phyloP scores from a whole-genome alignment of 148 eudicot species.

The Spergularia bocconei region DNA sequence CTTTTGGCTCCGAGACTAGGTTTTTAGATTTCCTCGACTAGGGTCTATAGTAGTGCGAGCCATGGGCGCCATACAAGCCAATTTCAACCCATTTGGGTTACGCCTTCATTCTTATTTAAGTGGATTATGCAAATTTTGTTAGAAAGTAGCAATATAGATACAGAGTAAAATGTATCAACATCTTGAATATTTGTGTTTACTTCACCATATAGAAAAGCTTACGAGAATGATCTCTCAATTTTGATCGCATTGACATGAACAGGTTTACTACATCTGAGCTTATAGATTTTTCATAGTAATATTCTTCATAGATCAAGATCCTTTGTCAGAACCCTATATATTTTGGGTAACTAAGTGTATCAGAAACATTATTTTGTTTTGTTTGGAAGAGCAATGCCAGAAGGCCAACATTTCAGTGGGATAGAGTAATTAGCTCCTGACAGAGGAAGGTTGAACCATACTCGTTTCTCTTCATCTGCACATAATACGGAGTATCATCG shows the following conservation, averaged over 20 bases:
- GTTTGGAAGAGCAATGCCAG: not conserved
- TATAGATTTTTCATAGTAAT: too few relatives aligned
- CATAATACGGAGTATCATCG: slow-evolving; percentile 16
- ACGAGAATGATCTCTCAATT: not conserved
- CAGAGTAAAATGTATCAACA: slow-evolving; percentile 18
- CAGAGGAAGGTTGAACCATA: slow-evolving; percentile 16
- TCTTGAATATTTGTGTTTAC: slow-evolving; percentile 8
- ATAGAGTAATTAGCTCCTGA: slow-evolving; percentile 18
- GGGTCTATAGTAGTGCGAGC: slow-evolving; percentile 14
- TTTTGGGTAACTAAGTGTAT: not conserved
- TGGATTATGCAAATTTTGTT: slow-evolving; percentile 24
- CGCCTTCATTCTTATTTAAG: not conserved
- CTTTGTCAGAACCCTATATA: too few relatives aligned
- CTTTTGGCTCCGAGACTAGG: slow-evolving; percentile 16
- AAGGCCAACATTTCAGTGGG: not conserved
- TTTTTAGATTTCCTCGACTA: slow-evolving; percentile 12
- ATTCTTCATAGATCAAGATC: not conserved
- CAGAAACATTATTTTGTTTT: not conserved
- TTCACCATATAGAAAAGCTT: slow-evolving; percentile 4
- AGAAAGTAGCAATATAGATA: slow-evolving; percentile 28
- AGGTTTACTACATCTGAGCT: not conserved
- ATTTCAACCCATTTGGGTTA: not conserved
- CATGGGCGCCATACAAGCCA: slow-evolving; percentile 20
- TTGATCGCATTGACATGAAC: not conserved
- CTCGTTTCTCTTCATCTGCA: slow-evolving; percentile 17